Evolutionary conservation across 108 stramenopile genomes (phyloP).

Genomic region (Fistulifera pelliculosa): DNA sequence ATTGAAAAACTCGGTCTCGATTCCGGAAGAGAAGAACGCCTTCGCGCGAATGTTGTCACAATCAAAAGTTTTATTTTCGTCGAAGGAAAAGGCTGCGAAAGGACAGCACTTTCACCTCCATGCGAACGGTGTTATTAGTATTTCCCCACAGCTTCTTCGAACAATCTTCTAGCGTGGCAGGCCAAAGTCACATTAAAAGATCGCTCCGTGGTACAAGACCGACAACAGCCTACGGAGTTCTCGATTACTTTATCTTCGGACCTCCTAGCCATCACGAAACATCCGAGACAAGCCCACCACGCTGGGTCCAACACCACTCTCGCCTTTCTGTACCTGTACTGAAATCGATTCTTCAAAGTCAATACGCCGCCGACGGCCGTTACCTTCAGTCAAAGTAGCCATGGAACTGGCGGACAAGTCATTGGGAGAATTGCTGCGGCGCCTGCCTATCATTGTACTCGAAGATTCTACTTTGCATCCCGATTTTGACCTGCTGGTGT

Average conservation of each 20-base stretch:
- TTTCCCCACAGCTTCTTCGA: too few relatives aligned
- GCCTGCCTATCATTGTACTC: constrained; percentile 81
- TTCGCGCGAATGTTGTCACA: too few relatives aligned
- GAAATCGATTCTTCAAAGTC: constrained; percentile 83
- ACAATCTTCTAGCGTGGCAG: too few relatives aligned
- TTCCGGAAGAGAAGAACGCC: too few relatives aligned
- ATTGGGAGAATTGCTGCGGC: constrained; percentile 53
- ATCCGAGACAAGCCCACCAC: not conserved
- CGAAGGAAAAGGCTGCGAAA: too few relatives aligned
- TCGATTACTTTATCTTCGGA: not conserved
- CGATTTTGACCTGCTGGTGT: constrained; percentile 69
- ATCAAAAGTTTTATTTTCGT: too few relatives aligned
- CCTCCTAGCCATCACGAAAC: not conserved
- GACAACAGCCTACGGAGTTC: too few relatives aligned
- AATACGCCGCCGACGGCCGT: constrained; percentile 62
- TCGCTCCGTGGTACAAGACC: too few relatives aligned
- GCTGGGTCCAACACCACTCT: constrained; percentile 42
- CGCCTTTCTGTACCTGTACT: constrained; percentile 58
- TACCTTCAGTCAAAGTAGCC: constrained; percentile 73
- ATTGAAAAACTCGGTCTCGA: too few relatives aligned
- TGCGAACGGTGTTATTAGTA: too few relatives aligned
- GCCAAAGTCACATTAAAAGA: too few relatives aligned
- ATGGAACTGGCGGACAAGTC: constrained; percentile 71
- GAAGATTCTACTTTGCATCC: constrained; percentile 89
- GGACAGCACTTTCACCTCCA: too few relatives aligned